phyloP scores from a whole-genome alignment of 805 yeast species.

The Saccharomyces mikatae region DNA sequence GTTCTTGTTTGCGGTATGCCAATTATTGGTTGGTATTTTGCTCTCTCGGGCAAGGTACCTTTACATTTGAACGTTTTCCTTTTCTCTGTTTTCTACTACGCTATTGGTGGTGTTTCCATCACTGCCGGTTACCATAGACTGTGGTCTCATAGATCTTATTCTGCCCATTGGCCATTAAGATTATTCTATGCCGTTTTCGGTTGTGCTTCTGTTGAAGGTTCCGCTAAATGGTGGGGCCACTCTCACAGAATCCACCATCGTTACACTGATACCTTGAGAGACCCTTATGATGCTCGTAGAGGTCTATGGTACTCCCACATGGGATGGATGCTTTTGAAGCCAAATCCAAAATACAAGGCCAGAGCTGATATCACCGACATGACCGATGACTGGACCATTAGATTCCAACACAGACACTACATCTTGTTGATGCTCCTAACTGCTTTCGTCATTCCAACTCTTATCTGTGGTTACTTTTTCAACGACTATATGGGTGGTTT shows the following conservation, averaged over 20 bases:
- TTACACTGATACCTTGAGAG: slow-evolving; percentile 75
- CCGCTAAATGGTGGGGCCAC: slow-evolving; percentile 86
- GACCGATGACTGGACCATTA: slow-evolving; percentile 69
- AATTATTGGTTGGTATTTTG: slow-evolving; percentile 40
- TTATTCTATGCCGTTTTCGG: slow-evolving; percentile 69
- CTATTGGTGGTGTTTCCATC: slow-evolving; percentile 61
- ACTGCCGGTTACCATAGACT: slow-evolving; percentile 81
- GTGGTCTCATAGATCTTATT: slow-evolving; percentile 69
- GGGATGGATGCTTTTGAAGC: slow-evolving; percentile 78
- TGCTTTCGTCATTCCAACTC: slow-evolving; percentile 55
- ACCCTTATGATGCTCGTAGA: slow-evolving; percentile 77
- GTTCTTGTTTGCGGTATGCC: slow-evolving; percentile 59
- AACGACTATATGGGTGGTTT: slow-evolving; percentile 66
- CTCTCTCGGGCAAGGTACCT: slow-evolving; percentile 36
- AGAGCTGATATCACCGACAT: slow-evolving; percentile 76
- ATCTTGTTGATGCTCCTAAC: slow-evolving; percentile 50
- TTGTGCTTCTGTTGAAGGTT: slow-evolving; percentile 77
- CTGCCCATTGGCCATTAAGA: slow-evolving; percentile 52
- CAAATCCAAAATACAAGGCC: slow-evolving; percentile 76
- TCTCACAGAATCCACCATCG: slow-evolving; percentile 81
- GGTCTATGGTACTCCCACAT: slow-evolving; percentile 81
- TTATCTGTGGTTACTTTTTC: slow-evolving; percentile 48
- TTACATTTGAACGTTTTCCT: slow-evolving; percentile 41
- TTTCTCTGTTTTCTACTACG: slow-evolving; percentile 45
- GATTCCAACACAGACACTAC: slow-evolving; percentile 77